Evolutionary conservation across 2,329 filamentous ascomycete species (phyloP).

Genomic region (Exophiala oligosperma): DNA sequence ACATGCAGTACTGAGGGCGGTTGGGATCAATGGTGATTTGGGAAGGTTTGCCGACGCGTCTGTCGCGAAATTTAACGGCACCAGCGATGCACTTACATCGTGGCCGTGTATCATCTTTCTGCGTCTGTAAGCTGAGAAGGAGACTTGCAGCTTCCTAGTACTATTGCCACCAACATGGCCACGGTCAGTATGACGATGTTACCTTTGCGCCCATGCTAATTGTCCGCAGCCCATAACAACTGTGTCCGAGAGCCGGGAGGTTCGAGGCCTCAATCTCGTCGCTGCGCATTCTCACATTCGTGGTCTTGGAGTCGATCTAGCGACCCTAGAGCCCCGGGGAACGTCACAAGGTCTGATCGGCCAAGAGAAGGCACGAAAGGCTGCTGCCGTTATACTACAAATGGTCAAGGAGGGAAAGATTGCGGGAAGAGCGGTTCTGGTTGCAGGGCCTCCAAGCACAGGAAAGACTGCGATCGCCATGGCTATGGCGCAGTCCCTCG

Average conservation of each 20-base stretch:
- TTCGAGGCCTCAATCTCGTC: constrained; percentile 94
- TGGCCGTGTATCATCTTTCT: too few species aligned
- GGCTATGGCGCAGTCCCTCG: constrained; percentile 96
- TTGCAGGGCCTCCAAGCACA: constrained; percentile 93
- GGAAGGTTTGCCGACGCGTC: constrained; percentile 2
- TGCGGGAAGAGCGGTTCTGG: constrained; percentile 88
- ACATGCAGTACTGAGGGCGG: too few species aligned
- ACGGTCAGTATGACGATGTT: constrained; percentile 14
- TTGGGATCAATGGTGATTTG: neutral
- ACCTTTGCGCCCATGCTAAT: constrained; percentile 6
- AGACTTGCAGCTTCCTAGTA: neutral
- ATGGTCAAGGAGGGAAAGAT: constrained; percentile 99
- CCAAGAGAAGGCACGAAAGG: constrained; percentile 94
- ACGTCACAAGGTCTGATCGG: constrained; percentile 92
- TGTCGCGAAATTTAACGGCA: constrained; percentile 1
- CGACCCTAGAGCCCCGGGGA: constrained; percentile 81
- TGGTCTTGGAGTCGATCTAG: constrained; percentile 87
- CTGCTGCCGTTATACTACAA: constrained; percentile 91
- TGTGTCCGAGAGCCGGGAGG: constrained; percentile 91
- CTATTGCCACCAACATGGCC: constrained; percentile 13
- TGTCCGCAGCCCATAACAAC: constrained; percentile 66
- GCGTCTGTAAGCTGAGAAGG: too few species aligned
- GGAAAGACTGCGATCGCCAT: constrained; percentile 98
- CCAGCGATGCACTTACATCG: neutral
- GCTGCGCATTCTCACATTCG: constrained; percentile 98